Conservation (phyloP, 2,329 filamentous ascomycete species). For the Talaromyces sp. region DNA sequence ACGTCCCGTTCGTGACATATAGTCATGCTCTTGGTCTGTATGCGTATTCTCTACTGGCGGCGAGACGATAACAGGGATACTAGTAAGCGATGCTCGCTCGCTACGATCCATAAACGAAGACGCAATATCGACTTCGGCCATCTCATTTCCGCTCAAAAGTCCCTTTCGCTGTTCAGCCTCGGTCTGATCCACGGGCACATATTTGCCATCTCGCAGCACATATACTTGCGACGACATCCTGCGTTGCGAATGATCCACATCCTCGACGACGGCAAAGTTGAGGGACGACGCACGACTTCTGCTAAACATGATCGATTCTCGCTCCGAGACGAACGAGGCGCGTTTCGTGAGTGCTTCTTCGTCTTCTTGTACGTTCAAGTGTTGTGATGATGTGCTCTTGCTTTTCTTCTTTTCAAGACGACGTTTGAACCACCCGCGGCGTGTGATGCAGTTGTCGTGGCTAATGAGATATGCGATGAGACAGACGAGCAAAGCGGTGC, state of each 20-base stretch:
- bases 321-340: constrained; percentile 23
- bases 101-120: constrained; percentile 7
- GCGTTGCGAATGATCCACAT: constrained; percentile 7
- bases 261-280: constrained; percentile 24
- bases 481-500: not conserved
- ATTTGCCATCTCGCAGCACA: constrained; percentile 12
- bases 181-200: constrained; percentile 15
- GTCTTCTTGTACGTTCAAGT: constrained; percentile 8
- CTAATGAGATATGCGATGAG: constrained; percentile 13
- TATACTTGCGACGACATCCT: constrained; percentile 16
- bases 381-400: not conserved
- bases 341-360: constrained; percentile 15
- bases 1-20: not conserved
- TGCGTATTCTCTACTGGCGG: constrained; percentile 13
- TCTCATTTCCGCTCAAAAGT: constrained; percentile 3
- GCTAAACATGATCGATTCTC: constrained; percentile 31
- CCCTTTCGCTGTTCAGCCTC: constrained; percentile 7
- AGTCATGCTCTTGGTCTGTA: not conserved
- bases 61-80: constrained; percentile 17
- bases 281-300: constrained; percentile 27
- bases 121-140: constrained; percentile 9
- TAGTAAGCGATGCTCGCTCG: not conserved
- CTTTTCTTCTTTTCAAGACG: constrained; percentile 2
- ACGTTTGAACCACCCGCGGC: constrained; percentile 17
- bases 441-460: constrained; percentile 15